Evolutionary conservation across 139 green algal species (phyloP), one percentile per base, ranked within the genome.

Genomic region (Spirogloea muscicola): DNA sequence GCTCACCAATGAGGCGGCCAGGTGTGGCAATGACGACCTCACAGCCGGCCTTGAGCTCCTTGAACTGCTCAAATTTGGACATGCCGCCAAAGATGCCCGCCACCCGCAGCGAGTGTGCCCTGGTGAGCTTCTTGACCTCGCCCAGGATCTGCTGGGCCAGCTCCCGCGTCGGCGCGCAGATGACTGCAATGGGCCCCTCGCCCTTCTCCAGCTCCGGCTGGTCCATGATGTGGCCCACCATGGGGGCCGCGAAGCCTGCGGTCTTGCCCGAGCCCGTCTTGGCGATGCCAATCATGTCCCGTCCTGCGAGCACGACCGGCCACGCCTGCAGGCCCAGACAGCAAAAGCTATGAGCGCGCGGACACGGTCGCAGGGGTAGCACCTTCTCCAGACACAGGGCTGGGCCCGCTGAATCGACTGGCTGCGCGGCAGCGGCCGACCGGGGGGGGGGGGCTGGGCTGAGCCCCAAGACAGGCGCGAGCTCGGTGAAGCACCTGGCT

Each of bases 231-330:
- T 99, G 94, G 0, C 92, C 85, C 74, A 99, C 68, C 88, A 98
- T 91, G 49, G 95, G 94, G 61, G 98, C 84, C 65, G 98, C 89
- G 75, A 96, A 99, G 1, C 91, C 93, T 5, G 96, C 82, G 5
- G 94, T 99, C 89, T 99, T 98, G 77, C 94, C 94, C 49, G 73
- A 90, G 58, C 94, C 95, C 3, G 95, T 98, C 85, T 98, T 98
- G 58, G 94, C 94, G 72, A 99, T 93, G 72, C 90, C 95, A 36
- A 99, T 96, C 85, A 91, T 94, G 88, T 99, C 95, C 9, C 94
- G 86, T 27, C 94, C 94, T 7, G 66, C 84, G 91, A 99, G 97
- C 76, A 97, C 96, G 73, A 94, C 86, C 0, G 94, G 94, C 88
- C n/a, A n/a, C n/a, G n/a, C n/a, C n/a, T 29, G 96, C 68, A n/a